Conservation (phyloP, 2,329 filamentous ascomycete genomes). For the Pseudophaeomoniella oleicola region DNA sequence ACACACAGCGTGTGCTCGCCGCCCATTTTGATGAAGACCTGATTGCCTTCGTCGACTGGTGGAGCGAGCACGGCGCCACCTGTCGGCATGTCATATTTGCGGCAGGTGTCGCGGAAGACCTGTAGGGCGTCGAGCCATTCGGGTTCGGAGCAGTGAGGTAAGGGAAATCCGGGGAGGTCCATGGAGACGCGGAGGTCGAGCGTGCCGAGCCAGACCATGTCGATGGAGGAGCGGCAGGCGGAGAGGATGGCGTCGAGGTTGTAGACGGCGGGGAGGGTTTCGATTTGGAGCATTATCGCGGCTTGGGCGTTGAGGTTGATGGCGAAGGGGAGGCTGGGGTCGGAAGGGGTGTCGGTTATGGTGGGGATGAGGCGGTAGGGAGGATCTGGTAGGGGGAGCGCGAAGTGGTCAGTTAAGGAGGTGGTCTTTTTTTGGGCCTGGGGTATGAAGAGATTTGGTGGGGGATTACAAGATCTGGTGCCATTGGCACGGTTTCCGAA, state of each 20-base stretch:
- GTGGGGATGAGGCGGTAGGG: constrained; percentile 27
- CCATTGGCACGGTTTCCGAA: constrained; percentile 26
- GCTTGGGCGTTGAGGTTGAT: constrained; percentile 32
- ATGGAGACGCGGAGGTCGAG: constrained; percentile 32
- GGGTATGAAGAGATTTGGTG: no score
- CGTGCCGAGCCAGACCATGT: constrained; percentile 32
- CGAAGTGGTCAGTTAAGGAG: no score
- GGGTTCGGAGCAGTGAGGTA: constrained; percentile 16
- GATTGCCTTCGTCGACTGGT: no score
- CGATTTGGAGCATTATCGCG: constrained; percentile 35
- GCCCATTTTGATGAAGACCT: no score
- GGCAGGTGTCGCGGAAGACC: constrained; percentile 23
- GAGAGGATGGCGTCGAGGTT: constrained; percentile 37
- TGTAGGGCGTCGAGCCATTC: constrained; percentile 26
- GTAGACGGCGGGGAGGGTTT: constrained; percentile 25
- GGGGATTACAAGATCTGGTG: constrained; percentile 29
- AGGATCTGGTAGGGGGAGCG: no score
- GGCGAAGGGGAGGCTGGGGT: constrained; percentile 15
- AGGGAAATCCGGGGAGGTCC: constrained; percentile 22
- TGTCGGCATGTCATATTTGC: constrained; percentile 33
- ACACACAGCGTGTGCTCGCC: no score
- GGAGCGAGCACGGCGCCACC: constrained; percentile 12
- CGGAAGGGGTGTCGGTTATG: constrained; percentile 22
- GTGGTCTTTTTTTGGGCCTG: no score
- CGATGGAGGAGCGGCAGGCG: constrained; percentile 29